Evolutionary conservation across 2,329 filamentous ascomycete species (phyloP).

Genomic region (Pestalotiopsis sp.): DNA sequence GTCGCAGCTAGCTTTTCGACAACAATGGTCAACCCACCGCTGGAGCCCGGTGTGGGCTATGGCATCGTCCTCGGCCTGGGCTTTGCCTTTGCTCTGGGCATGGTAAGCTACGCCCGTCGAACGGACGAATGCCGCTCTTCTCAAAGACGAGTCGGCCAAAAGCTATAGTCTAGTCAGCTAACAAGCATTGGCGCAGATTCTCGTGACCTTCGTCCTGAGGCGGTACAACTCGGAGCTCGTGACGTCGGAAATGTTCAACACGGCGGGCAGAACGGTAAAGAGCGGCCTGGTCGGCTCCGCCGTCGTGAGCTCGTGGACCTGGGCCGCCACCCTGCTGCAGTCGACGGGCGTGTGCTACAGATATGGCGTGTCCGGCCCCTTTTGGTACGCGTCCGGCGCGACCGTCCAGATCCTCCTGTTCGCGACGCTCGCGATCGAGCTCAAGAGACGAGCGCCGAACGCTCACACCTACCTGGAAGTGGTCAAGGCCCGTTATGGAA

Average conservation of each 20-base stretch:
- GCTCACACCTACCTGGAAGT: slow-evolving; percentile 86
- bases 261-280: slow-evolving; percentile 85
- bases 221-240: slow-evolving; percentile 67
- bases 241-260: slow-evolving; percentile 92
- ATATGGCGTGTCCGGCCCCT: slow-evolving; percentile 67
- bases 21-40: slow-evolving; percentile 36
- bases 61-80: slow-evolving; percentile 77
- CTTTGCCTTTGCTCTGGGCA: slow-evolving; percentile 73
- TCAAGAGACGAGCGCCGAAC: slow-evolving; percentile 85
- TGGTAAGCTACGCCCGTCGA: slow-evolving; percentile 42
- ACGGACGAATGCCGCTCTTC: background rate
- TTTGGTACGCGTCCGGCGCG: slow-evolving; percentile 69
- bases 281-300: slow-evolving; percentile 85
- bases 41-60: slow-evolving; percentile 71
- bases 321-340: slow-evolving; percentile 83
- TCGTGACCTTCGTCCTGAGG: slow-evolving; percentile 36
- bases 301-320: slow-evolving; percentile 93
- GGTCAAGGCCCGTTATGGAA: slow-evolving; percentile 78
- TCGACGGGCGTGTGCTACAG: slow-evolving; percentile 81
- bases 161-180: slow-evolving; percentile 43
- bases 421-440: slow-evolving; percentile 85
- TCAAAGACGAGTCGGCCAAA: slow-evolving; percentile 63
- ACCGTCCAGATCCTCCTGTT: slow-evolving; percentile 89
- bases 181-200: slow-evolving; percentile 5
- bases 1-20: background rate